Base-by-base conservation (phyloP, 345 rosid species). In the Citrus trifoliata region DNA sequence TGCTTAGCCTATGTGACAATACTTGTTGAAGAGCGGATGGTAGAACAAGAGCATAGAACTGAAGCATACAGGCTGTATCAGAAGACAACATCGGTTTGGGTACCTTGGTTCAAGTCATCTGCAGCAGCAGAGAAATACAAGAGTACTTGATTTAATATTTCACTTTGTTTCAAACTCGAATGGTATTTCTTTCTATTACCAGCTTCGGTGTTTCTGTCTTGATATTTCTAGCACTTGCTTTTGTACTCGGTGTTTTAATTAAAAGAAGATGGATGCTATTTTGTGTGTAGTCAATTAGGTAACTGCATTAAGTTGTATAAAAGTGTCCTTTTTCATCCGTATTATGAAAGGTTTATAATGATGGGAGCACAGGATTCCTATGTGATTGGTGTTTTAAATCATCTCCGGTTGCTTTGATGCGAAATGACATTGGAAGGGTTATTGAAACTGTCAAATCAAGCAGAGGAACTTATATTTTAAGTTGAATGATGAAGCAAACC, bases 61-160 rank as follows among this genome's bases (percentile, higher is more conserved):
- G 95, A 92, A 84, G 92, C 97, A 25, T 95, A 95, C 78, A 83
- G 91, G 87, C 75, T 82, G 19, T 95, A 95, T 80, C 99, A 95
- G 89, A 93, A 89, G 89, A 88, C 92, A 40, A 94, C 97, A 35
- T 94, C 98, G 0, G 98, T 89, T 32, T 95, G 98, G 93, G 82
- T 92, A 69, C 98, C 99, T 74, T 95, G 99, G 99, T 92, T 95
- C 88, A 92, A 85, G 76, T 86, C 89, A 73, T 82, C 86, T 12
- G 76, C 78, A 35, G 51, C 69, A 55, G 35, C 53, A 53, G 84
- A 80, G 73, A 88, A 90, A 80, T 86, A 90, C 37, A 91, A 91
- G 88, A 80, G 78, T 81, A 78, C 80, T 80, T 92, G 88, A 92
- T 63, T 59, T 80, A 61, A 33, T 63, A 56, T 46, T 37, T 76